A percentile compares a stretch with the other conserved stretches of the same genome.
These are phyloP conservation scores for Priceomyces medius DNA, from an alignment of 805 yeast species.

Conservation along the genomic window DNA sequence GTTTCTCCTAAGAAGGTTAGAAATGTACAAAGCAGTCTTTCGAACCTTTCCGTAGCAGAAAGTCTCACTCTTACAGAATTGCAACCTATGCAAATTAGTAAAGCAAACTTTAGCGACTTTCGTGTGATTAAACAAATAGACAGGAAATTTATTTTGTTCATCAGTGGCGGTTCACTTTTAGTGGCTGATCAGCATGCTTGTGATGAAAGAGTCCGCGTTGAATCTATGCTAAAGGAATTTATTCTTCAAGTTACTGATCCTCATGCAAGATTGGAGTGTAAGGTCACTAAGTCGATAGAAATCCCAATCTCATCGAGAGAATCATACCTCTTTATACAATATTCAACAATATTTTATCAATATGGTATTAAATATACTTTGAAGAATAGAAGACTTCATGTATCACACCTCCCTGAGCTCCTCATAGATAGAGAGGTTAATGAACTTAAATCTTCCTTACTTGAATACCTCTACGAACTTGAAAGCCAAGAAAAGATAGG, in stretches of 20 bases:
- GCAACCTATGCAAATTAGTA: constrained; percentile 12
- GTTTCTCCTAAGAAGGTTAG: constrained; percentile 2
- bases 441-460: constrained; percentile 36
- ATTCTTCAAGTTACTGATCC: constrained; percentile 25
- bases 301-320: constrained; percentile 9
- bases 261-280: constrained; percentile 15
- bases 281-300: constrained; percentile 5
- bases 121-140: constrained; percentile 59
- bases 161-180: constrained; percentile 24
- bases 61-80: background rate
- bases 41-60: background rate
- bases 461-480: constrained; percentile 48
- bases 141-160: constrained; percentile 57
- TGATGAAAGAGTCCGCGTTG: constrained; percentile 72
- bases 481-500: constrained; percentile 44
- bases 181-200: constrained; percentile 82
- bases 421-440: constrained; percentile 31
- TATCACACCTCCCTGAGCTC: constrained; percentile 48
- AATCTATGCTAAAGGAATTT: constrained; percentile 42
- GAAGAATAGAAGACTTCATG: constrained; percentile 10
- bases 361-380: constrained; percentile 18
- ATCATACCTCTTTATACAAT: constrained; percentile 11
- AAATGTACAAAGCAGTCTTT: background rate
- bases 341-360: constrained; percentile 11
- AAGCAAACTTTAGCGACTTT: constrained; percentile 16